Percentiles rank a stretch among this genome's conserved stretches.
These are phyloP conservation scores for Astrephomene gubernaculifera DNA, from an alignment of 139 green algal species.

Conservation along the genomic window DNA sequence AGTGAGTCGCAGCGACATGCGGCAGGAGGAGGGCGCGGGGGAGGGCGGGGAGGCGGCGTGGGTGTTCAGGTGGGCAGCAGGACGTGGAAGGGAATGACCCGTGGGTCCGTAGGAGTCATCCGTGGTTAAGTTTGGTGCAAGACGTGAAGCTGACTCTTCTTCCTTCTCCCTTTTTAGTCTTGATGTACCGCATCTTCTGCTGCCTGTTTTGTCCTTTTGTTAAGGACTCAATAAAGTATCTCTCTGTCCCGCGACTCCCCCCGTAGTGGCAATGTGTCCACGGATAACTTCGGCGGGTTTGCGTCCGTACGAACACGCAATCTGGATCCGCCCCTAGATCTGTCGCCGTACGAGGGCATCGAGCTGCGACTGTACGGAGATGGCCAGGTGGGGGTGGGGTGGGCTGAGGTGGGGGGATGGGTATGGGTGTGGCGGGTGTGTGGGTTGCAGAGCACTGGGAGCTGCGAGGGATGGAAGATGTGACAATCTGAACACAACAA, in stretches of 20 bases:
- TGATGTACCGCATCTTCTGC: too few relatives aligned
- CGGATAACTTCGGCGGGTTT: constrained; percentile 94
- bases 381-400: constrained; percentile 30
- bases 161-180: too few relatives aligned
- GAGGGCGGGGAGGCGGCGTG: constrained; percentile 71
- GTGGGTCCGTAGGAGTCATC: too few relatives aligned
- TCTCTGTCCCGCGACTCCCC: not conserved
- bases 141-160: too few relatives aligned
- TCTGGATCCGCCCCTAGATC: constrained; percentile 81
- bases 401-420: too few relatives aligned
- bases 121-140: too few relatives aligned
- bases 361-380: constrained; percentile 60
- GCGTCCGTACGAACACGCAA: constrained; percentile 87
- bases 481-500: too few relatives aligned
- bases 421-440: not conserved
- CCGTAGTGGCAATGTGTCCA: constrained; percentile 82
- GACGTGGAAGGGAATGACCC: not conserved
- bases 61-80: constrained; percentile 64
- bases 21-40: constrained; percentile 59
- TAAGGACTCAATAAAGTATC: too few relatives aligned
- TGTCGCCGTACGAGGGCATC: constrained; percentile 82
- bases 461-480: too few relatives aligned
- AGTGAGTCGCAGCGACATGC: constrained; percentile 66
- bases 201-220: too few relatives aligned
- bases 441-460: too few relatives aligned